Percentiles rank a stretch among this genome's conserved stretches.
Evolutionary conservation across 108 stramenopile genomes (phyloP).

Genomic region (Mediolabrus comicus): DNA sequence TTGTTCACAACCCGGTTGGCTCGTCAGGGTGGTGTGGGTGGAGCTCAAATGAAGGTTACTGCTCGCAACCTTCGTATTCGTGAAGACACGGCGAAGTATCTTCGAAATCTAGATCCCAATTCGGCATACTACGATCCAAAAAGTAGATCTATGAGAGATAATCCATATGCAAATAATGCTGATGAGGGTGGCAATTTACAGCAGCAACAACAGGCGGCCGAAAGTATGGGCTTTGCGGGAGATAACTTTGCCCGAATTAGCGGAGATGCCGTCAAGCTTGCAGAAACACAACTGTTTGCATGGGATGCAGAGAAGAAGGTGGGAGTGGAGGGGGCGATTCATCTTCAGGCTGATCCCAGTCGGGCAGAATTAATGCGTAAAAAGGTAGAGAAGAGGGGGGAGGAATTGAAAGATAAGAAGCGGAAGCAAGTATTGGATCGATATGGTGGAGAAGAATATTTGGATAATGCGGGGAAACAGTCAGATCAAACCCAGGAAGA

Average conservation of each 20-base stretch:
- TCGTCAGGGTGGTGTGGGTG: constrained; percentile 96
- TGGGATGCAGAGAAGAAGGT: constrained; percentile 92
- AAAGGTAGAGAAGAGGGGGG: constrained; percentile 76
- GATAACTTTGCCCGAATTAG: constrained; percentile 95
- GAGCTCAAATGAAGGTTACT: constrained; percentile 97
- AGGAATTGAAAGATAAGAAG: constrained; percentile 69
- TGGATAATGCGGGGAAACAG: constrained; percentile 49
- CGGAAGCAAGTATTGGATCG: constrained; percentile 89
- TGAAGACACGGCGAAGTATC: constrained; percentile 99
- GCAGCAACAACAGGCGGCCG: constrained; percentile 42
- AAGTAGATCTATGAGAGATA: constrained; percentile 95
- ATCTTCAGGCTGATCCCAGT: constrained; percentile 96
- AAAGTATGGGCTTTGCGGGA: constrained; percentile 87
- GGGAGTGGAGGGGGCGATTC: constrained; percentile 66
- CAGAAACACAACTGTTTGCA: constrained; percentile 93
- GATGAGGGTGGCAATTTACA: constrained; percentile 41
- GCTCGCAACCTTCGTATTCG: constrained; percentile 98
- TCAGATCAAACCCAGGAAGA: constrained; percentile 42
- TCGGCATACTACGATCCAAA: constrained; percentile 96
- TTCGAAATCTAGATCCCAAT: constrained; percentile 94
- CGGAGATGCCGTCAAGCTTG: constrained; percentile 90
- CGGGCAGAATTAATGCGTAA: constrained; percentile 90
- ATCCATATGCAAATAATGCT: constrained; percentile 89
- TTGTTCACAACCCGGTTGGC: constrained; percentile 92
- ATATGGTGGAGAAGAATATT: constrained; percentile 92